A percentile compares a stretch with the other conserved stretches of the same genome.
phyloP scores from a whole-genome alignment of 768 basidiomycete species.

The Crassisporium funariophilum region DNA sequence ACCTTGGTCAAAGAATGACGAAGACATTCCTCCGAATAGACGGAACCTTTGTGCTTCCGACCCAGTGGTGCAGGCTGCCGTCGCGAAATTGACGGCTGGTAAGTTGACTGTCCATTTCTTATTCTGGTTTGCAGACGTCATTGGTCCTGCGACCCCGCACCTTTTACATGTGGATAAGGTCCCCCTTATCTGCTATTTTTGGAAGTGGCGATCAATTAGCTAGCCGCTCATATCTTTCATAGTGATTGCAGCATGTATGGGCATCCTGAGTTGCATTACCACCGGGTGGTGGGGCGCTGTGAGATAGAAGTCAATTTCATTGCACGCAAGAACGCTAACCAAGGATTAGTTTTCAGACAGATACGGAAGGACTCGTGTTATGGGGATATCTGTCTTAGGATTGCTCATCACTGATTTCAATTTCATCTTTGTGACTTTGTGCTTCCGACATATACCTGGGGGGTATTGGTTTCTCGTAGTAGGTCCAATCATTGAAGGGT shows the following conservation, averaged over 20 bases:
- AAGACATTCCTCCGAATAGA: constrained; percentile 8
- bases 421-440: constrained; percentile 66
- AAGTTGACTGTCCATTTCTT: constrained; percentile 23
- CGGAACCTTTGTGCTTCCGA: constrained; percentile 59
- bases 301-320: constrained; percentile 29
- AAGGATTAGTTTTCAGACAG: constrained; percentile 72
- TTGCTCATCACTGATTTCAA: constrained; percentile 62
- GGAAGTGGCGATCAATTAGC: background rate
- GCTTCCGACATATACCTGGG: constrained; percentile 64
- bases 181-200: too few relatives aligned
- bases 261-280: constrained; percentile 75
- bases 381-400: constrained; percentile 65
- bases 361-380: constrained; percentile 64
- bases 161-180: background rate
- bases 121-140: too few relatives aligned
- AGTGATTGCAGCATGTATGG: constrained; percentile 69
- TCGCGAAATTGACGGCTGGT: constrained; percentile 68
- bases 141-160: background rate
- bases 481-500: constrained; percentile 67
- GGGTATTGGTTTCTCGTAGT: constrained; percentile 81
- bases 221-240: constrained; percentile 1
- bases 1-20: too few relatives aligned
- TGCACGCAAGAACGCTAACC: constrained; percentile 2
- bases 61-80: constrained; percentile 72
- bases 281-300: constrained; percentile 88